These are phyloP conservation scores for Crucibulum laeve DNA, from an alignment of 768 basidiomycete genomes.

Conservation along the genomic window DNA sequence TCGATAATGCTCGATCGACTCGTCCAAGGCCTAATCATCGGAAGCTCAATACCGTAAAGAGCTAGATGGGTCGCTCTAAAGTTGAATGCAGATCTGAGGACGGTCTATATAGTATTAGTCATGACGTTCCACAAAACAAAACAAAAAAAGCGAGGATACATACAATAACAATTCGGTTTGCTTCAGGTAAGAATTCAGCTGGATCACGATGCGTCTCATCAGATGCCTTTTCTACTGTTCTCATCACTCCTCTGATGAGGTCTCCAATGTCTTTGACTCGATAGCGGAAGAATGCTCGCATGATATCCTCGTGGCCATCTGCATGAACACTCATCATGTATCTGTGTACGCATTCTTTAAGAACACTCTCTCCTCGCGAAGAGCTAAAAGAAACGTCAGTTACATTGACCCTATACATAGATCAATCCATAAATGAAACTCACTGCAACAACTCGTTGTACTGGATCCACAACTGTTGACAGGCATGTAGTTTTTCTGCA, in stretches of 20 bases:
- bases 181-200: conserved; percentile 51
- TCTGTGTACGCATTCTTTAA: conserved; percentile 65
- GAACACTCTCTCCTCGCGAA: conserved; percentile 52
- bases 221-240: conserved; percentile 38
- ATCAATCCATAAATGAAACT: conserved; percentile 18
- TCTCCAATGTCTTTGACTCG: conserved; percentile 62
- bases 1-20: conserved; percentile 67
- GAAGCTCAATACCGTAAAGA: conserved; percentile 75
- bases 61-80: conserved; percentile 69
- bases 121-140: too few relatives aligned
- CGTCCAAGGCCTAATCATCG: conserved; percentile 80
- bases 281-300: conserved; percentile 81
- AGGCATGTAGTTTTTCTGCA: conserved; percentile 83
- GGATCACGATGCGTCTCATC: conserved; percentile 41
- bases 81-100: conserved; percentile 66
- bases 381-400: conserved; percentile 9
- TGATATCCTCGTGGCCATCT: conserved; percentile 64
- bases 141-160: conserved; percentile 17
- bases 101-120: conserved; percentile 40
- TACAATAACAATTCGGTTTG: conserved; percentile 68
- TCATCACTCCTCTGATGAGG: conserved; percentile 58
- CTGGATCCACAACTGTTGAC: conserved; percentile 75
- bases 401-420: neutral
- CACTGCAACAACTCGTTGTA: conserved; percentile 68
- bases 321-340: conserved; percentile 63